A percentile compares a stretch with the other conserved stretches of the same genome.
Conservation (phyloP, 805 yeast genomes). For the Starmerella sirachaensis region DNA sequence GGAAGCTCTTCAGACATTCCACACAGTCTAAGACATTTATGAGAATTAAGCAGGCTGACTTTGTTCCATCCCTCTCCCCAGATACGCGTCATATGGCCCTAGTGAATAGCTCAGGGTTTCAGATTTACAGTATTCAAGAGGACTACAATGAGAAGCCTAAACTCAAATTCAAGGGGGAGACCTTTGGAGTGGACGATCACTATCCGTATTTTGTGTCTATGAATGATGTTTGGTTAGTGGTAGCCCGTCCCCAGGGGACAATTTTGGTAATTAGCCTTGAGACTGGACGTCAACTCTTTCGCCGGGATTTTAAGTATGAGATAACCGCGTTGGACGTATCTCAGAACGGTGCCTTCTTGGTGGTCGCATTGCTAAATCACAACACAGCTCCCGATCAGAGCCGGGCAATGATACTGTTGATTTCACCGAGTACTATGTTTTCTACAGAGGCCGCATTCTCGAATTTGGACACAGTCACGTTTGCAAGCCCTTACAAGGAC, state of each 20-base stretch:
- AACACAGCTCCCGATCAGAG: not conserved
- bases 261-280: conserved; percentile 52
- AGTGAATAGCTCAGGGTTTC: conserved; percentile 60
- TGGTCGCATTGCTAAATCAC: conserved; percentile 46
- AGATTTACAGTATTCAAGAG: conserved; percentile 45
- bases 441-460: conserved; percentile 16
- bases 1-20: conserved; percentile 45
- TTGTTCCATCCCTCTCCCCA: conserved; percentile 50
- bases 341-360: conserved; percentile 49
- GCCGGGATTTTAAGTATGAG: conserved; percentile 59
- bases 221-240: conserved; percentile 46
- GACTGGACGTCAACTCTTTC: conserved; percentile 53
- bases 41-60: conserved; percentile 34
- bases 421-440: conserved; percentile 26
- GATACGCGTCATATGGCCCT: conserved; percentile 55
- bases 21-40: conserved; percentile 43
- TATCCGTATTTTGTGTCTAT: conserved; percentile 27
- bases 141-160: conserved; percentile 41
- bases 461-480: conserved; percentile 48
- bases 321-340: conserved; percentile 69
- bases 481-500: conserved; percentile 76
- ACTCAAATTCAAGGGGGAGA: conserved; percentile 54
- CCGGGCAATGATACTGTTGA: conserved; percentile 63
- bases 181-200: conserved; percentile 37
- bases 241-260: conserved; percentile 63